Percentiles rank a stretch among this genome's conserved stretches.
Evolutionary conservation across 2,329 filamentous ascomycete genomes (phyloP).

Genomic region (Lecanicillium sp.): DNA sequence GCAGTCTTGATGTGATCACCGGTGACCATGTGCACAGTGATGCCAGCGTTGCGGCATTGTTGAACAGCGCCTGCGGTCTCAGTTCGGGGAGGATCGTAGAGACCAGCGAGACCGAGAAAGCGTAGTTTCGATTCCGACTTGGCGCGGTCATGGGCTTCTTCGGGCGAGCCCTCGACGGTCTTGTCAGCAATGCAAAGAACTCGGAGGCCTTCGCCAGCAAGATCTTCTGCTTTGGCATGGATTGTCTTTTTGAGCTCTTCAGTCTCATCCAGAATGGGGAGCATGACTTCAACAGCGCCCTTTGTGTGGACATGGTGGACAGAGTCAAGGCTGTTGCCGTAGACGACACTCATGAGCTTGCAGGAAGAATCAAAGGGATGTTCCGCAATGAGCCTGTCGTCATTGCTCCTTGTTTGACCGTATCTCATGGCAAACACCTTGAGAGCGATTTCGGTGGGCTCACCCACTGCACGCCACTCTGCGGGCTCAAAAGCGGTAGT

Average conservation of each 20-base stretch:
- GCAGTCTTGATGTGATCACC: constrained; percentile 62
- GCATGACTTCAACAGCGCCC: constrained; percentile 48
- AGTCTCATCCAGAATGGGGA: constrained; percentile 41
- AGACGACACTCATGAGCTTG: constrained; percentile 69
- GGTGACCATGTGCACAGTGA: constrained; percentile 62
- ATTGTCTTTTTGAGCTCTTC: constrained; percentile 38
- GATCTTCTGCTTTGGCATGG: constrained; percentile 39
- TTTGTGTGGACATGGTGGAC: constrained; percentile 44
- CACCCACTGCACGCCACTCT: constrained; percentile 52
- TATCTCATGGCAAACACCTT: constrained; percentile 67
- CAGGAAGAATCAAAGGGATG: constrained; percentile 66
- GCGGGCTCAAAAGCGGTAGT: constrained; percentile 34
- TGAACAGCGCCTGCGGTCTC: constrained; percentile 56
- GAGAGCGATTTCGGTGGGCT: constrained; percentile 66
- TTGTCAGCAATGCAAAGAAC: constrained; percentile 58
- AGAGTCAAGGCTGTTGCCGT: constrained; percentile 28
- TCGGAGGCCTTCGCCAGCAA: constrained; percentile 57
- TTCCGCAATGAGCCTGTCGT: constrained; percentile 47
- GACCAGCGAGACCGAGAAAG: constrained; percentile 62
- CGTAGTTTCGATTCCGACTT: constrained; percentile 47
- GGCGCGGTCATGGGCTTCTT: constrained; percentile 38
- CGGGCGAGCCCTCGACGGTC: constrained; percentile 25
- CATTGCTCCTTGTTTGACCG: constrained; percentile 37
- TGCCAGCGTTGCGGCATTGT: constrained; percentile 51
- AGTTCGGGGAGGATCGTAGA: constrained; percentile 63